Percentiles rank a stretch among this genome's conserved stretches.
Evolutionary conservation across 202 grass and related monocot genomes (phyloP).

Genomic region (Digitaria exilis): DNA sequence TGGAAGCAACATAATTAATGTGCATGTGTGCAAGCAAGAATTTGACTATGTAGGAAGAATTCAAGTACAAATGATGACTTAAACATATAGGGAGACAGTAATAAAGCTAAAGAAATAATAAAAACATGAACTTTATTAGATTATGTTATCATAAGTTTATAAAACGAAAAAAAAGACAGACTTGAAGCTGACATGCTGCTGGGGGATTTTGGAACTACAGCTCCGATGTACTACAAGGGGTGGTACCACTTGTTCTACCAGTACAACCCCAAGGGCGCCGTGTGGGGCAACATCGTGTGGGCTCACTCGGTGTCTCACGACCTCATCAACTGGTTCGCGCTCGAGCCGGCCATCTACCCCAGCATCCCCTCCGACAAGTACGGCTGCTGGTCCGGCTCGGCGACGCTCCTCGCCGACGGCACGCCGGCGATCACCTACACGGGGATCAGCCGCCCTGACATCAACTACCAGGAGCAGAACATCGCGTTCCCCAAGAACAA

Average conservation of each 20-base stretch:
- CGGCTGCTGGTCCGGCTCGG: conserved; percentile 47
- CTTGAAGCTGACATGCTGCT: not conserved
- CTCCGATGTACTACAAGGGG: conserved; percentile 44
- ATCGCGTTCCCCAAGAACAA: conserved; percentile 43
- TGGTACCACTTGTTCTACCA: conserved; percentile 28
- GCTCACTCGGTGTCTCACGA: conserved; percentile 49
- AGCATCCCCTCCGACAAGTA: conserved; percentile 31
- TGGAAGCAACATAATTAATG: not conserved
- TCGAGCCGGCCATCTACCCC: conserved; percentile 44
- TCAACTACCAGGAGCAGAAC: conserved; percentile 45
- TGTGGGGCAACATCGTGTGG: conserved; percentile 48
- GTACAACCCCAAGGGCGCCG: conserved; percentile 16
- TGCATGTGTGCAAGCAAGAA: not conserved
- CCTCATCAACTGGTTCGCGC: conserved; percentile 50
- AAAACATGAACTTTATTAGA: not conserved
- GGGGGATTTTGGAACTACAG: not conserved
- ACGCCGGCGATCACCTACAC: conserved; percentile 46
- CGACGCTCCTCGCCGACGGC: conserved; percentile 38
- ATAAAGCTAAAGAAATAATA: too few relatives aligned
- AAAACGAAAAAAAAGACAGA: not conserved
- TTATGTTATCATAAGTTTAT: not conserved
- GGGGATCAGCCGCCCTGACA: conserved; percentile 10
- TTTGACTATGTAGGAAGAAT: not conserved
- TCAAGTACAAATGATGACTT: not conserved
- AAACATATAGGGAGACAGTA: too few relatives aligned